These are phyloP conservation scores for Allium fistulosum DNA, from an alignment of 106 monocot species.

Conservation along the genomic window DNA sequence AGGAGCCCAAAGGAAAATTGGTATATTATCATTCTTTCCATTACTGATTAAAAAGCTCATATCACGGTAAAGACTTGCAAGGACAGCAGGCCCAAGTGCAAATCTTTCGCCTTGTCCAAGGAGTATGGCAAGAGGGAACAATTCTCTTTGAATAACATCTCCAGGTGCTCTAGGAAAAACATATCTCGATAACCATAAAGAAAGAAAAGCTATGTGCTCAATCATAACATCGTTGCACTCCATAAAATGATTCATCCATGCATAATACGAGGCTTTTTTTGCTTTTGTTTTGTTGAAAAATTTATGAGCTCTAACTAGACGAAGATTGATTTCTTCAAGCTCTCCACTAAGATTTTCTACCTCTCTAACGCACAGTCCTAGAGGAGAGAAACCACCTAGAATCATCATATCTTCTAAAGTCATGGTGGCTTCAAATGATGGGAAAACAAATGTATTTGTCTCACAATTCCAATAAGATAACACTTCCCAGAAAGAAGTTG, in stretches of 20 bases:
- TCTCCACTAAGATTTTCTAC: slow-evolving; percentile 16
- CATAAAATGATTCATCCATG: slow-evolving; percentile 61
- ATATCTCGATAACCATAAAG: slow-evolving; percentile 62
- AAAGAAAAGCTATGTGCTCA: slow-evolving; percentile 53
- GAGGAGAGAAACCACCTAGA: slow-evolving; percentile 42
- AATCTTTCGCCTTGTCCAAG: slow-evolving; percentile 36
- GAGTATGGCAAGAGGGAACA: slow-evolving; percentile 45
- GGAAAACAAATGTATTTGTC: slow-evolving; percentile 62
- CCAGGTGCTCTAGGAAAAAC: slow-evolving; percentile 49
- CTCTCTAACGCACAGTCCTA: slow-evolving; percentile 23
- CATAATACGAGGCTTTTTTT: slow-evolving; percentile 55
- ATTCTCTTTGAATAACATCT: slow-evolving; percentile 25
- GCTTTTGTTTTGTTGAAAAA: slow-evolving; percentile 35
- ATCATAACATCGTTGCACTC: slow-evolving; percentile 30
- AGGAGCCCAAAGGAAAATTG: slow-evolving; percentile 32
- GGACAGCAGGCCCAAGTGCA: slow-evolving; percentile 53
- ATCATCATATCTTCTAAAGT: slow-evolving; percentile 58
- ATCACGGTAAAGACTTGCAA: slow-evolving; percentile 45
- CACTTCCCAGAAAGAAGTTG: slow-evolving; percentile 21
- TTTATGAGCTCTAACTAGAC: slow-evolving; percentile 29
- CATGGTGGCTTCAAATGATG: slow-evolving; percentile 61
- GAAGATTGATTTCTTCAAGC: slow-evolving; percentile 18
- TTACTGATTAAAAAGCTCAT: slow-evolving; percentile 21
- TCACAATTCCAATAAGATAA: slow-evolving; percentile 38
- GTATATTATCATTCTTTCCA: neutral